Conservation (phyloP, 1,284 basidiomycete species). For the Tetrapyrgos nigripes region DNA sequence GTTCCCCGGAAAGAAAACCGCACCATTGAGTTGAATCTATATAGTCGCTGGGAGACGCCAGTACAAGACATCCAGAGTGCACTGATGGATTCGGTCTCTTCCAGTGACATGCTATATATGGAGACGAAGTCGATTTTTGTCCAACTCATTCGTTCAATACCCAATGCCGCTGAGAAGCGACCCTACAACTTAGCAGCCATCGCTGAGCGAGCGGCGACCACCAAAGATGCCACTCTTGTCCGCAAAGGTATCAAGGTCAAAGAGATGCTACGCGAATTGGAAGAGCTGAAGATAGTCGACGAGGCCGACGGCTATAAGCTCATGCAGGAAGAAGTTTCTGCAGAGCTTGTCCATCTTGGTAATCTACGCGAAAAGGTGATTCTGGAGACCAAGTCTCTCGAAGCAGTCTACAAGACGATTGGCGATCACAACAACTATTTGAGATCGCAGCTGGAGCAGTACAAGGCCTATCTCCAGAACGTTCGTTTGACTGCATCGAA, state of each 20-base stretch:
- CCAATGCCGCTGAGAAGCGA: conserved; percentile 80
- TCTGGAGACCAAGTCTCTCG: conserved; percentile 90
- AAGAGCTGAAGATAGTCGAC: conserved; percentile 90
- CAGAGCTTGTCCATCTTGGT: conserved; percentile 95
- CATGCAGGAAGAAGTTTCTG: conserved; percentile 96
- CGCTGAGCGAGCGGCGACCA: conserved; percentile 94
- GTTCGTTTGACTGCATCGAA: conserved; percentile 90
- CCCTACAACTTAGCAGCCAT: conserved; percentile 92
- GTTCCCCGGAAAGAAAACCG: conserved; percentile 98
- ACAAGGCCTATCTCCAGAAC: conserved; percentile 99
- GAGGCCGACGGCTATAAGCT: conserved; percentile 85
- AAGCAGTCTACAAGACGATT: conserved; percentile 98
- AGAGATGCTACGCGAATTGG: conserved; percentile 96
- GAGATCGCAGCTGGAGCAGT: conserved; percentile 95
- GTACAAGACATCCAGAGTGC: conserved; percentile 97
- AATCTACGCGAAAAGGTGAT: conserved; percentile 97
- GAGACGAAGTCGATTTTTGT: conserved; percentile 99
- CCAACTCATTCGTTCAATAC: conserved; percentile 94
- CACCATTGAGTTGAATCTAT: conserved; percentile 90
- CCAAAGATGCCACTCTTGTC: conserved; percentile 95
- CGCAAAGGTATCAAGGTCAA: conserved; percentile 99
- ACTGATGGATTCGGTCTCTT: conserved; percentile 97
- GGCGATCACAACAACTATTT: conserved; percentile 99
- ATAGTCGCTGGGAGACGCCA: conserved; percentile 99
- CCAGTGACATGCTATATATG: conserved; percentile 99